These are phyloP conservation scores for Bipolaris oryzae DNA, from an alignment of 2,329 filamentous ascomycete genomes.

Conservation along the genomic window DNA sequence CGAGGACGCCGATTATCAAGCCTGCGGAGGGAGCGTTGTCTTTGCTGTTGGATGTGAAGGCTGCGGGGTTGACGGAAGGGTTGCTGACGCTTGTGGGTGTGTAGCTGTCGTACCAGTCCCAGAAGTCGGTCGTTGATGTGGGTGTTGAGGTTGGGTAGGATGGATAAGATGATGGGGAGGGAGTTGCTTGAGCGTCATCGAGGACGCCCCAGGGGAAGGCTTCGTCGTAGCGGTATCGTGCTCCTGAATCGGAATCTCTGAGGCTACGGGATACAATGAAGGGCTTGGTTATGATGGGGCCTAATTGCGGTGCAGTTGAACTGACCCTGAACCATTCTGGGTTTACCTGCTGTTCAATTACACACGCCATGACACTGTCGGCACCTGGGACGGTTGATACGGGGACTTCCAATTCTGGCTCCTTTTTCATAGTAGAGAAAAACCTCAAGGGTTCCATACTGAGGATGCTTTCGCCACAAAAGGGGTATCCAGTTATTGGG, in stretches of 20 bases:
- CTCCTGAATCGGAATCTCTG: not conserved
- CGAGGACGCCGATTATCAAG: not conserved
- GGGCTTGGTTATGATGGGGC: not conserved
- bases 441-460: not conserved
- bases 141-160: not conserved
- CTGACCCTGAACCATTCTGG: no score
- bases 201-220: not conserved
- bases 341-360: not conserved
- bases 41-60: no score
- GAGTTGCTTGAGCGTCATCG: not conserved
- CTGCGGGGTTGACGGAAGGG: no score
- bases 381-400: not conserved
- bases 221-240: not conserved
- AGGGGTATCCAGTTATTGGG: not conserved
- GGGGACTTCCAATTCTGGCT: not conserved
- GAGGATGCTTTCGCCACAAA: not conserved
- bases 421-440: not conserved
- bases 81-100: no score
- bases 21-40: not conserved
- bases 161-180: not conserved
- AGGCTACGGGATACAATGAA: not conserved
- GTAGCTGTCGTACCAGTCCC: not conserved
- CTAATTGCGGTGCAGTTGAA: not conserved
- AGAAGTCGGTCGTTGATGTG: not conserved
- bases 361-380: slow-evolving; percentile 3